phyloP scores from a whole-genome alignment of 2,329 filamentous ascomycete genomes.

The Fusarium sp. region DNA sequence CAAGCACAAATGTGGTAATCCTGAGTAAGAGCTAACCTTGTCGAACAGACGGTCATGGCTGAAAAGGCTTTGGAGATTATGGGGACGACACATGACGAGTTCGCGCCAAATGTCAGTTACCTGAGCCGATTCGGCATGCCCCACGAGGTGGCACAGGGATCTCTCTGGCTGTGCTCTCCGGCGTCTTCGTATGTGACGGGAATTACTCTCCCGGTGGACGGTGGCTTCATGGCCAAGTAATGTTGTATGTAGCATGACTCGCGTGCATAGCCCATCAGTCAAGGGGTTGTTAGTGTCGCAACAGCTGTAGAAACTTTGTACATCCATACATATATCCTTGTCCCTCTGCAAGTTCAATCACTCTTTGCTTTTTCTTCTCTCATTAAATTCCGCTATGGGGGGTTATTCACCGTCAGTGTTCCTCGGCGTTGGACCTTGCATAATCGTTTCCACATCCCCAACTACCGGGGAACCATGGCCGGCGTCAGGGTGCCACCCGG shows the following conservation, averaged over 20 bases:
- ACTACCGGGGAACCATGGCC: slow-evolving; percentile 3
- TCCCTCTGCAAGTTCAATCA: neutral
- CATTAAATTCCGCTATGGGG: neutral
- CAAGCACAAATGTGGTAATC: neutral
- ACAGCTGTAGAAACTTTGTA: neutral
- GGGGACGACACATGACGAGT: slow-evolving; percentile 35
- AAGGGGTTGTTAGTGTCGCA: neutral
- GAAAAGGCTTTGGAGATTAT: slow-evolving; percentile 31
- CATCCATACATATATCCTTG: neutral
- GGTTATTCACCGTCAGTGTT: neutral
- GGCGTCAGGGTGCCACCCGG: neutral
- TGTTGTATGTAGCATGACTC: neutral
- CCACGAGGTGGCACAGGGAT: slow-evolving; percentile 29
- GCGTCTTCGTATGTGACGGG: slow-evolving; percentile 27
- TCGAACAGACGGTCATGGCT: slow-evolving; percentile 26
- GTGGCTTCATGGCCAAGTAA: slow-evolving; percentile 24
- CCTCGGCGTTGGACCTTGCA: neutral
- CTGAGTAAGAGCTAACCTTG: neutral
- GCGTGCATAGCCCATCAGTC: neutral
- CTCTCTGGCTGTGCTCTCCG: slow-evolving; percentile 23
- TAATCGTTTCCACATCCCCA: neutral
- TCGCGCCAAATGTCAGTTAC: slow-evolving; percentile 29
- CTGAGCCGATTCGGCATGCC: slow-evolving; percentile 27
- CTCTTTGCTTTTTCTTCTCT: neutral
- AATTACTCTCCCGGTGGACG: slow-evolving; percentile 23